Evolutionary conservation across 495 filamentous ascomycete genomes (phyloP).

Genomic region (Podospora bellae-mahoneyi): DNA sequence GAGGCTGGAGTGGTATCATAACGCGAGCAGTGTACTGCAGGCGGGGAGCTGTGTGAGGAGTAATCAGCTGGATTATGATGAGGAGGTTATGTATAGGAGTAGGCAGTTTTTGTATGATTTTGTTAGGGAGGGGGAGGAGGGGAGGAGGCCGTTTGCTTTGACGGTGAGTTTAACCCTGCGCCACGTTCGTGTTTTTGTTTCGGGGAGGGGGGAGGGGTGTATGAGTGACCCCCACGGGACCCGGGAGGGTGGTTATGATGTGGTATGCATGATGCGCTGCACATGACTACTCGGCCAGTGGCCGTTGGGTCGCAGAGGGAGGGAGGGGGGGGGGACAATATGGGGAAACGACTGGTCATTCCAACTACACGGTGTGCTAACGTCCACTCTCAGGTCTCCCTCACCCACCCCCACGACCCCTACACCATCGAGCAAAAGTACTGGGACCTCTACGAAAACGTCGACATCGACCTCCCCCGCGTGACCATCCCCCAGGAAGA

Average conservation of each 20-base stretch:
- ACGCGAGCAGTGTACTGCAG: constrained; percentile 82
- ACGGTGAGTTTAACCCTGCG: constrained; percentile 45
- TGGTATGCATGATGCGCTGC: not conserved
- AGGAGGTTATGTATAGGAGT: constrained; percentile 84
- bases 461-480: constrained; percentile 78
- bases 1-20: constrained; percentile 87
- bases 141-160: constrained; percentile 73
- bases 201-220: not conserved
- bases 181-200: not conserved
- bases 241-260: not conserved
- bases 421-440: constrained; percentile 86
- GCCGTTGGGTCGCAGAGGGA: not conserved
- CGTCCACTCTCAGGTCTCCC: constrained; percentile 42
- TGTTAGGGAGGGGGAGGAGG: constrained; percentile 60
- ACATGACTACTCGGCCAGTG: not conserved
- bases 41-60: constrained; percentile 77
- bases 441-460: constrained; percentile 83
- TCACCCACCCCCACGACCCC: constrained; percentile 89
- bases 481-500: constrained; percentile 69
- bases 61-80: constrained; percentile 93
- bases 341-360: not conserved
- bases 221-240: not conserved
- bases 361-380: not conserved
- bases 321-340: not conserved
- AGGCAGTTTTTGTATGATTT: constrained; percentile 81